Evolutionary conservation across 352 stramenopile genomes (phyloP).

Genomic region (Phytophthora parvispora): DNA sequence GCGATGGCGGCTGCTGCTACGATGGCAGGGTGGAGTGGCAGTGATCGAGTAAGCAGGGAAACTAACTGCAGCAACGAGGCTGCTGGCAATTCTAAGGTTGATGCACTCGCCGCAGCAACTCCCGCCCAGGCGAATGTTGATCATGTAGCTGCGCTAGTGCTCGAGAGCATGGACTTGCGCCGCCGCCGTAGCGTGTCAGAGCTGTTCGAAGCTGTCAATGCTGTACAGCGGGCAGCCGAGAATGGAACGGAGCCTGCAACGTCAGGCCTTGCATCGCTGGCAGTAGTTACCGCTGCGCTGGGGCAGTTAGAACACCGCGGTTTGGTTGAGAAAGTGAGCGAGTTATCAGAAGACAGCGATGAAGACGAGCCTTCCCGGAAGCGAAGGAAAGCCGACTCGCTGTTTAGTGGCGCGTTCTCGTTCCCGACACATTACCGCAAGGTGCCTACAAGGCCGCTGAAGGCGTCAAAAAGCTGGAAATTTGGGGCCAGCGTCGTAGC

Average conservation of each 20-base stretch:
- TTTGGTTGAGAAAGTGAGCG: slow-evolving; percentile 58
- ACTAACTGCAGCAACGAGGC: slow-evolving; percentile 14
- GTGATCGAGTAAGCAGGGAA: slow-evolving; percentile 37
- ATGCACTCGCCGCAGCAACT: slow-evolving; percentile 12
- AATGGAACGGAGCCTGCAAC: not conserved
- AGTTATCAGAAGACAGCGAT: slow-evolving; percentile 22
- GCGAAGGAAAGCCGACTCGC: slow-evolving; percentile 28
- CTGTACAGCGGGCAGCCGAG: slow-evolving; percentile 6
- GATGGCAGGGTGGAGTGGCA: slow-evolving; percentile 42
- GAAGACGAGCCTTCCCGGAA: slow-evolving; percentile 27
- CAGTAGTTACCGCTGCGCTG: slow-evolving; percentile 67
- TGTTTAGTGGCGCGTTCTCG: slow-evolving; percentile 33
- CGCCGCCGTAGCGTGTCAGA: slow-evolving; percentile 64
- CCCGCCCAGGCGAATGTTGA: slow-evolving; percentile 43
- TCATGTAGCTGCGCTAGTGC: slow-evolving; percentile 54
- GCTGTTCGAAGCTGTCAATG: slow-evolving; percentile 62
- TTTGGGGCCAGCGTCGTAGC: slow-evolving; percentile 44
- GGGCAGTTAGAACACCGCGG: slow-evolving; percentile 61
- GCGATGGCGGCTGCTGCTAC: slow-evolving; percentile 32
- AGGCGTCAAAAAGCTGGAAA: slow-evolving; percentile 82
- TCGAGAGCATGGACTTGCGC: slow-evolving; percentile 70
- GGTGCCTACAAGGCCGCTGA: slow-evolving; percentile 72
- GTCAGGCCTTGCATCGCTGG: slow-evolving; percentile 45
- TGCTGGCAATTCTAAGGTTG: slow-evolving; percentile 6
- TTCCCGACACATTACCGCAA: slow-evolving; percentile 64